Evolutionary conservation across 2,329 filamentous ascomycete species (phyloP).

Genomic region (Beauveria australis): DNA sequence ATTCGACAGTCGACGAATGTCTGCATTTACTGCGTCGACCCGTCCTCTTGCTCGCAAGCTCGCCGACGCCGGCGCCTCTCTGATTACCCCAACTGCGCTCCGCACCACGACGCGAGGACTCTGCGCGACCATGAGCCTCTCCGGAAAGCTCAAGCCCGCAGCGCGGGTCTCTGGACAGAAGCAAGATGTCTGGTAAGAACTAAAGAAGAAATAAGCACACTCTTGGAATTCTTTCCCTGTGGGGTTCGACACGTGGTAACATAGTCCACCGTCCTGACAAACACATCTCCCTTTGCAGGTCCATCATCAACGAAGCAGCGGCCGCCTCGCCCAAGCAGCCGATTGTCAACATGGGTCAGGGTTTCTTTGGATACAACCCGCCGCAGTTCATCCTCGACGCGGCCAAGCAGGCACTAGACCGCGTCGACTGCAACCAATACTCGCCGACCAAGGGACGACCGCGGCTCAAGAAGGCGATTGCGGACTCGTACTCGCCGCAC

Average conservation of each 20-base stretch:
- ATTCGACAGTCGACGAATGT: background rate
- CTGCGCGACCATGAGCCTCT: conserved; percentile 31
- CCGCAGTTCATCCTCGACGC: conserved; percentile 85
- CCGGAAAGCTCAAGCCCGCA: conserved; percentile 41
- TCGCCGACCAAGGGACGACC: conserved; percentile 91
- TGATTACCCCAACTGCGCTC: background rate
- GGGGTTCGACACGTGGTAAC: no score
- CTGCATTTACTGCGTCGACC: background rate
- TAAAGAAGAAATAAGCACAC: no score
- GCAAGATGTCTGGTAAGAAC: conserved; percentile 44
- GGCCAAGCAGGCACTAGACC: conserved; percentile 79
- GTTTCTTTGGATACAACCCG: conserved; percentile 88
- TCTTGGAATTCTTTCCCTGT: no score
- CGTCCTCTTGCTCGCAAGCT: conserved; percentile 1
- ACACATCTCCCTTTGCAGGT: conserved; percentile 30
- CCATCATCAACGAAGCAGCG: conserved; percentile 59
- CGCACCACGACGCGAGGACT: conserved; percentile 13
- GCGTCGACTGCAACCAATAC: conserved; percentile 98
- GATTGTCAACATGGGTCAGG: conserved; percentile 56
- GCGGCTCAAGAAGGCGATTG: conserved; percentile 83
- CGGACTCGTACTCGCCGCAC: conserved; percentile 82
- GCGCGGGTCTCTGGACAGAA: conserved; percentile 40
- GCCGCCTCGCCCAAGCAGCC: conserved; percentile 54
- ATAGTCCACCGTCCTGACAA: no score
- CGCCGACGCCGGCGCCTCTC: background rate